Conservation (phyloP, 2,329 filamentous ascomycete genomes). For the Penicillium capsulatum region DNA sequence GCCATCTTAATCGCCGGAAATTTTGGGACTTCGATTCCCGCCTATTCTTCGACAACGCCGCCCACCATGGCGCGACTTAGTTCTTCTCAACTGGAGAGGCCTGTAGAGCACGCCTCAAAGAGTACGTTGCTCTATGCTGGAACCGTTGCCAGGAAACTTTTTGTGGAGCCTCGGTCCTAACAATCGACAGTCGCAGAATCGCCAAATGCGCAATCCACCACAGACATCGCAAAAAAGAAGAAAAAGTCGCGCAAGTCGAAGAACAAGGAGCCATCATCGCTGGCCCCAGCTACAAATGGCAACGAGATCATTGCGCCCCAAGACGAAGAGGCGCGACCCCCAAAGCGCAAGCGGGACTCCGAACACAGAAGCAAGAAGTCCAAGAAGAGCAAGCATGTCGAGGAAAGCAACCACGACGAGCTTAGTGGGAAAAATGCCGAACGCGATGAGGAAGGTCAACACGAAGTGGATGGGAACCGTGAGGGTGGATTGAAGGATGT, state of each 20-base stretch:
- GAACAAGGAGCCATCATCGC: background rate
- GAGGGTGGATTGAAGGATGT: too few species aligned
- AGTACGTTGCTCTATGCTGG: constrained; percentile 2
- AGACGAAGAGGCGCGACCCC: constrained; percentile 11
- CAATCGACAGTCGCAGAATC: constrained; percentile 3
- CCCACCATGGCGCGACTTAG: background rate
- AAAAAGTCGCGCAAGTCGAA: constrained; percentile 8
- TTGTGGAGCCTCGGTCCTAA: constrained; percentile 1
- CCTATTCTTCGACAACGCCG: background rate
- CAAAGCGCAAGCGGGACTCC: constrained; percentile 28
- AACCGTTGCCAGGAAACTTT: background rate
- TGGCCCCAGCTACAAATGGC: constrained; percentile 1
- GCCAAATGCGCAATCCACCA: background rate
- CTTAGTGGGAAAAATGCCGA: background rate
- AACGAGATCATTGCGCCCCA: background rate
- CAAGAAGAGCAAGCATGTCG: constrained; percentile 10
- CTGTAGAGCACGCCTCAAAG: background rate
- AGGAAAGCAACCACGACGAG: constrained; percentile 6
- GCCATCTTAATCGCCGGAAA: constrained; percentile 2
- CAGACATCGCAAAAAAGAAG: constrained; percentile 7
- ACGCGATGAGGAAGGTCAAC: background rate
- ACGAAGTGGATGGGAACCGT: too few species aligned
- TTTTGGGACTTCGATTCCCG: constrained; percentile 6
- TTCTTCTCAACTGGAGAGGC: background rate
- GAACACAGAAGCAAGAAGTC: constrained; percentile 12